These are phyloP conservation scores for Arabidopsis arenosa DNA, from an alignment of 345 rosid genomes.

Conservation along the genomic window DNA sequence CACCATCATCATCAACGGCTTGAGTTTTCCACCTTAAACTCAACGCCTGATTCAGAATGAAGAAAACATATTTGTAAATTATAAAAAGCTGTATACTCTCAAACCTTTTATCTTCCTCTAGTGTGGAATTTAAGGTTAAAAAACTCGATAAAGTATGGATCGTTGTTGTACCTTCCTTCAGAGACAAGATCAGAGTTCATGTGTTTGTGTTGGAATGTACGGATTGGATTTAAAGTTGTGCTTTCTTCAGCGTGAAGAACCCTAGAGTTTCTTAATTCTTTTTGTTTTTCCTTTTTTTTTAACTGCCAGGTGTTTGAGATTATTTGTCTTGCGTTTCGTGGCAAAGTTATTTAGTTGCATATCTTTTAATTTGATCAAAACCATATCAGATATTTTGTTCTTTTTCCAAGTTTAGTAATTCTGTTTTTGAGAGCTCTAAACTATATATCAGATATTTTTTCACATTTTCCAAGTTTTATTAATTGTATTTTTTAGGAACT, in stretches of 20 bases:
- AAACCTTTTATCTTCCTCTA: conserved; percentile 5
- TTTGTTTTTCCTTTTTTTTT: background rate
- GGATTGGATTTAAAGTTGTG: background rate
- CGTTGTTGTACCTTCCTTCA: conserved; percentile 14
- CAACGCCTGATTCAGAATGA: background rate
- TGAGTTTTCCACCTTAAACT: conserved; percentile 9
- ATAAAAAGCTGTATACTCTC: conserved; percentile 18
- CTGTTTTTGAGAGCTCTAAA: background rate
- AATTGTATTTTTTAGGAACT: too few species aligned
- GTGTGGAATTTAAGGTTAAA: background rate
- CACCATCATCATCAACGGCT: conserved; percentile 18
- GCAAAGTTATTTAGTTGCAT: background rate
- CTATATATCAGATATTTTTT: too few species aligned
- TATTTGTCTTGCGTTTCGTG: conserved; percentile 15
- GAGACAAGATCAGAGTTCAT: conserved; percentile 5
- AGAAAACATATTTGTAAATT: background rate
- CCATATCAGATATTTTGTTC: background rate
- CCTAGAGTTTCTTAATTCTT: conserved; percentile 18
- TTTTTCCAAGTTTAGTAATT: background rate
- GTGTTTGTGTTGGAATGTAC: conserved; percentile 3
- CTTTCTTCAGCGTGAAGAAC: conserved; percentile 30
- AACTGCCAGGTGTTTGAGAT: background rate
- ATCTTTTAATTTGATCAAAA: background rate
- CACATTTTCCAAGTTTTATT: too few species aligned
- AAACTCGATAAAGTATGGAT: background rate